Conservation (phyloP, 331 rosid genomes). For the Stylosanthes scabra region DNA sequence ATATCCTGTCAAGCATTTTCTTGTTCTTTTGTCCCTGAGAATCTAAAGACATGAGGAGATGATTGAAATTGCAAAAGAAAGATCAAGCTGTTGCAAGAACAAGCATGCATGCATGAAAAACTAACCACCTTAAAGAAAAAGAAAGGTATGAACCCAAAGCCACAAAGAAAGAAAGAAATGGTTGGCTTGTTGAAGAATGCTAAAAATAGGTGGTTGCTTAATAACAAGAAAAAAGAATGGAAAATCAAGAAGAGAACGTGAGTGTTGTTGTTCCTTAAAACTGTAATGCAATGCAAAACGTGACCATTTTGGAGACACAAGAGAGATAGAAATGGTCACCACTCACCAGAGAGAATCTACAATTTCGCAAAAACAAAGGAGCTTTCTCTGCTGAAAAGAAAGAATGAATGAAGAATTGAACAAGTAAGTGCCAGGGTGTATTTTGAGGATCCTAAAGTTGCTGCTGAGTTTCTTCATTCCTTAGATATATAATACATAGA, state of each 20-base stretch:
- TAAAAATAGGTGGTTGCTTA: neutral
- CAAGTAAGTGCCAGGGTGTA: slow-evolving; percentile 34
- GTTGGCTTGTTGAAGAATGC: neutral
- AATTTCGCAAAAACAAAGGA: slow-evolving; percentile 28
- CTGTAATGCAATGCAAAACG: no score
- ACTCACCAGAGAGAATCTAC: slow-evolving; percentile 35
- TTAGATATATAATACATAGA: neutral
- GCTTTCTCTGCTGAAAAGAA: neutral
- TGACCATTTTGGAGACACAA: neutral
- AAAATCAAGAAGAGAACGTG: neutral
- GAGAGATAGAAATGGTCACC: slow-evolving; percentile 26
- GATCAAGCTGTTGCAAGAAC: slow-evolving; percentile 44
- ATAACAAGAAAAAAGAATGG: slow-evolving; percentile 7
- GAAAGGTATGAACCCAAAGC: neutral
- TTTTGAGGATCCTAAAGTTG: slow-evolving; percentile 1
- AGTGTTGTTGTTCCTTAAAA: neutral
- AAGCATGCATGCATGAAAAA: neutral
- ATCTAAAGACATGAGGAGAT: neutral
- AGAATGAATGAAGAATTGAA: slow-evolving; percentile 17
- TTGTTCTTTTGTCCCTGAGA: neutral
- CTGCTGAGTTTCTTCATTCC: neutral
- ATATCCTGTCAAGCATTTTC: slow-evolving; percentile 66
- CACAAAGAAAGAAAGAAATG: neutral
- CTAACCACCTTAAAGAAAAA: neutral
- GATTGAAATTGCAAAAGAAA: slow-evolving; percentile 21